phyloP scores from a whole-genome alignment of 2,329 filamentous ascomycete genomes.

The Mycosphaerella sp. region DNA sequence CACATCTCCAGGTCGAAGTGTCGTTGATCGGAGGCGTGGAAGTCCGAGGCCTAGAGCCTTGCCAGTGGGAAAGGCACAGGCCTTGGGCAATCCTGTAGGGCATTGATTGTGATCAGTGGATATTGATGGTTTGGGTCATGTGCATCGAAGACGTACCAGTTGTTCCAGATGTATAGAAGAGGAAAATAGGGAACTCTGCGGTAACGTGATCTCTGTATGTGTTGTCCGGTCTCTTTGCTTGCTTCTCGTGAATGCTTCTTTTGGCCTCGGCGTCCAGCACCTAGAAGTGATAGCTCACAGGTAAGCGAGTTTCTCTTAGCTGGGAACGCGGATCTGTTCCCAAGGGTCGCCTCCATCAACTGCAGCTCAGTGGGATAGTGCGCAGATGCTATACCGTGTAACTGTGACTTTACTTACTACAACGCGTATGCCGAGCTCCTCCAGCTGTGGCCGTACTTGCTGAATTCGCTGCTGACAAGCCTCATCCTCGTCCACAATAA shows the following conservation, averaged over 20 bases:
- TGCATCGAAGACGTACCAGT: conserved; percentile 46
- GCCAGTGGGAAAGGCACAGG: conserved; percentile 54
- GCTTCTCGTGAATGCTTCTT: conserved; percentile 44
- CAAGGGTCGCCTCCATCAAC: too few species aligned
- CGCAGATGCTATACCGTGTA: too few species aligned
- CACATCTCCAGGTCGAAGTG: conserved; percentile 47
- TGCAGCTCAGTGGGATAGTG: too few species aligned
- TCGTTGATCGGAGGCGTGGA: conserved; percentile 35
- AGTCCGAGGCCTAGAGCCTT: conserved; percentile 40
- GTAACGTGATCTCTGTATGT: conserved; percentile 49
- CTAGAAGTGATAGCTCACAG: too few species aligned
- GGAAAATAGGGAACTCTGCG: conserved; percentile 51
- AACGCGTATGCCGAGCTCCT: conserved; percentile 53
- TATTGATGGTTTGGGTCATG: background rate
- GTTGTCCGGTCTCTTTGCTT: conserved; percentile 50
- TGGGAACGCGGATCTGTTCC: too few species aligned
- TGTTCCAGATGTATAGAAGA: conserved; percentile 72
- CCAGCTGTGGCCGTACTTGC: conserved; percentile 43
- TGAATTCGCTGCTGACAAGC: conserved; percentile 54
- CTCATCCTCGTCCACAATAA: conserved; percentile 44
- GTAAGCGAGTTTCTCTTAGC: too few species aligned
- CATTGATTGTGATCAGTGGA: background rate
- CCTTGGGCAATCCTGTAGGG: conserved; percentile 54
- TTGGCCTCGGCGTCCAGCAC: conserved; percentile 45
- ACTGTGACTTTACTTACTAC: too few species aligned